Percentiles rank a stretch among this genome's conserved stretches.
These are phyloP conservation scores for Trichodelitschia bisporula DNA, from an alignment of 495 filamentous ascomycete species.

Conservation along the genomic window DNA sequence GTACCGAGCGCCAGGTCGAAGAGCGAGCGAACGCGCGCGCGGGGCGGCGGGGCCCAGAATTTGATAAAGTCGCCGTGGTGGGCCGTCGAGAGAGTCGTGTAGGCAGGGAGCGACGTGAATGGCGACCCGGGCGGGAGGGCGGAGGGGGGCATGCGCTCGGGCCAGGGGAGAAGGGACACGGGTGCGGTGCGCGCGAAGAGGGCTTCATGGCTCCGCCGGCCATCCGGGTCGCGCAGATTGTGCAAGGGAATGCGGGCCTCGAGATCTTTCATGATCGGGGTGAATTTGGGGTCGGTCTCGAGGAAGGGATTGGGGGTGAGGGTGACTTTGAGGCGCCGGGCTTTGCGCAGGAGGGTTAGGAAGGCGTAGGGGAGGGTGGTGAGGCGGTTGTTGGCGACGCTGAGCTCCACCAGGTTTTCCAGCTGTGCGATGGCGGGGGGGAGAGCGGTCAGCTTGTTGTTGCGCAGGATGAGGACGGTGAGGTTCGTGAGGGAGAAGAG, in stretches of 20 bases:
- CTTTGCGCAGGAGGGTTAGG: conserved; percentile 27
- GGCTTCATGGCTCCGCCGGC: neutral
- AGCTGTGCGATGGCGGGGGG: conserved; percentile 40
- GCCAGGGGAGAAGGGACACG: too few relatives aligned
- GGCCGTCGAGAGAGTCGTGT: too few relatives aligned
- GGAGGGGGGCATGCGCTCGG: too few relatives aligned
- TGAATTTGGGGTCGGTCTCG: conserved; percentile 8
- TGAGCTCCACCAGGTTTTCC: conserved; percentile 36
- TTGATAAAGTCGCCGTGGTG: too few relatives aligned
- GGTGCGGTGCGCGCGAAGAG: too few relatives aligned
- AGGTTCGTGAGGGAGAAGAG: conserved; percentile 31
- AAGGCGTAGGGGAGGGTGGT: conserved; percentile 46
- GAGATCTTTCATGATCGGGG: conserved; percentile 22
- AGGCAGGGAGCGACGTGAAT: too few relatives aligned
- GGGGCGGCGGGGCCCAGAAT: too few relatives aligned
- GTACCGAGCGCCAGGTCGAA: conserved; percentile 32
- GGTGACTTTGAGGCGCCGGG: conserved; percentile 19
- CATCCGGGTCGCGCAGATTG: neutral
- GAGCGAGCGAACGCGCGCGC: conserved; percentile 25
- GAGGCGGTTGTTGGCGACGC: conserved; percentile 46
- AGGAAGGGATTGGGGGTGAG: conserved; percentile 25
- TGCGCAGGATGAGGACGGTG: conserved; percentile 45
- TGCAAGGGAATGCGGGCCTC: conserved; percentile 11
- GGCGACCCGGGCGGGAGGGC: too few relatives aligned
- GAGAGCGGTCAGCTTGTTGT: conserved; percentile 38